phyloP scores from a whole-genome alignment of 805 yeast genomes.

The Candida endomychidarum region DNA sequence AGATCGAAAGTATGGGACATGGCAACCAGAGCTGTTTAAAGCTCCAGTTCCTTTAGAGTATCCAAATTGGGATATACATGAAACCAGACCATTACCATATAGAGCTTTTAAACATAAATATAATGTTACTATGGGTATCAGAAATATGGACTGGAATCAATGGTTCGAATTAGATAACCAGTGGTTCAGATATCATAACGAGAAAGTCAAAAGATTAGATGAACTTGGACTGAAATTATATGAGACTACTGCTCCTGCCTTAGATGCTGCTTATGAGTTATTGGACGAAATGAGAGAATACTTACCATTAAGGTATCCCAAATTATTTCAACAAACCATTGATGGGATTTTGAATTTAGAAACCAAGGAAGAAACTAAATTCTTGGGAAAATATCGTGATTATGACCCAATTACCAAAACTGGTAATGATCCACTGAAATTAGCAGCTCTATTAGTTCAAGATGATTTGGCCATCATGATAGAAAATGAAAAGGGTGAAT shows the following conservation, averaged over 20 bases:
- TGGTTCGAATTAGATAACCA: conserved; percentile 73
- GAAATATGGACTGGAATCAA: conserved; percentile 56
- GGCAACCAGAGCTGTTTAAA: conserved; percentile 53
- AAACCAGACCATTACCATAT: conserved; percentile 59
- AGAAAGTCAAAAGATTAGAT: conserved; percentile 50
- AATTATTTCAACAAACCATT: conserved; percentile 45
- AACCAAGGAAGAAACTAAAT: conserved; percentile 52
- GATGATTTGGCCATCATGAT: conserved; percentile 70
- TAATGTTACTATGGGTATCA: conserved; percentile 66
- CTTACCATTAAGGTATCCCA: conserved; percentile 60
- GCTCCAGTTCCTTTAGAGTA: conserved; percentile 52
- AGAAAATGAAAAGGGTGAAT: conserved; percentile 58
- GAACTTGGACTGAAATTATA: conserved; percentile 48
- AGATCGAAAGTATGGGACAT: conserved; percentile 45
- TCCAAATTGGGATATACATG: conserved; percentile 48
- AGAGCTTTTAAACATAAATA: conserved; percentile 68
- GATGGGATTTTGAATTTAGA: conserved; percentile 50
- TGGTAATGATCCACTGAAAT: conserved; percentile 54
- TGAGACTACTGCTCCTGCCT: conserved; percentile 52
- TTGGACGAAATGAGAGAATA: conserved; percentile 52
- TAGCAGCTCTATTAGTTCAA: conserved; percentile 58
- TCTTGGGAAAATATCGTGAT: conserved; percentile 21
- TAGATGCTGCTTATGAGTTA: conserved; percentile 55
- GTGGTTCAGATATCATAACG: conserved; percentile 55
- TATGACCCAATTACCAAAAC: conserved; percentile 23